These are phyloP conservation scores for Darksidea phi DNA, from an alignment of 495 filamentous ascomycete genomes.

Conservation along the genomic window DNA sequence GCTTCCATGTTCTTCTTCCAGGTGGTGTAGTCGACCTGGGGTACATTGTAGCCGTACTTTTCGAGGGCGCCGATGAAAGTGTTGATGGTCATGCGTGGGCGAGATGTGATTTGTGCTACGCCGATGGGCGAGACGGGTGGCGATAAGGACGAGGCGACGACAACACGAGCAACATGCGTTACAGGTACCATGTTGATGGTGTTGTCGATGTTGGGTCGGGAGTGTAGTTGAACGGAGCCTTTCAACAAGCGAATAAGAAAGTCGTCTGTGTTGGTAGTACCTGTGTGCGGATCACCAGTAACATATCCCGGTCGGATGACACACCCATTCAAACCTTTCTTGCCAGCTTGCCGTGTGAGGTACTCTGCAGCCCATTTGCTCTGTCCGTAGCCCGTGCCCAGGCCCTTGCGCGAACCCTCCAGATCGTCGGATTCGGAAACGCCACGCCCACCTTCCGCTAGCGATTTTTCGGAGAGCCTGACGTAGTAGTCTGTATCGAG, in stretches of 20 bases:
- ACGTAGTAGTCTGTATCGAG: conserved; percentile 83
- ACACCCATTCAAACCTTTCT: conserved; percentile 69
- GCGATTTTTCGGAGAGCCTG: conserved; percentile 62
- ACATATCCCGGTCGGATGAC: conserved; percentile 88
- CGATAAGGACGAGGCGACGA: conserved; percentile 69
- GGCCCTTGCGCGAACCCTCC: conserved; percentile 60
- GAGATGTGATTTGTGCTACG: conserved; percentile 76
- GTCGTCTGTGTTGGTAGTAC: conserved; percentile 82
- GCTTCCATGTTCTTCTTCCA: conserved; percentile 43
- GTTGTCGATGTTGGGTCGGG: conserved; percentile 75
- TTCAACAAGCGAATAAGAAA: conserved; percentile 89
- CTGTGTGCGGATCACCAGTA: conserved; percentile 68
- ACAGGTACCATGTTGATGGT: conserved; percentile 92
- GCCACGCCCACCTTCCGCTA: conserved; percentile 51
- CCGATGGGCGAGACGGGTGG: conserved; percentile 54
- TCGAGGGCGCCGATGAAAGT: conserved; percentile 70
- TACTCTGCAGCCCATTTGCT: conserved; percentile 83
- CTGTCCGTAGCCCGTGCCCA: conserved; percentile 88
- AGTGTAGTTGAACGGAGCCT: conserved; percentile 76
- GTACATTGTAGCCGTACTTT: conserved; percentile 73
- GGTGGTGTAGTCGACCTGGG: conserved; percentile 62
- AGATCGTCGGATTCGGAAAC: conserved; percentile 66
- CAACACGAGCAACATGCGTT: conserved; percentile 74
- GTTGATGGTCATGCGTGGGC: conserved; percentile 77
- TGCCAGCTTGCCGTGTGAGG: conserved; percentile 76